These are phyloP conservation scores for Pestalotiopsis fici DNA, from an alignment of 2,329 filamentous ascomycete species.

Conservation along the genomic window DNA sequence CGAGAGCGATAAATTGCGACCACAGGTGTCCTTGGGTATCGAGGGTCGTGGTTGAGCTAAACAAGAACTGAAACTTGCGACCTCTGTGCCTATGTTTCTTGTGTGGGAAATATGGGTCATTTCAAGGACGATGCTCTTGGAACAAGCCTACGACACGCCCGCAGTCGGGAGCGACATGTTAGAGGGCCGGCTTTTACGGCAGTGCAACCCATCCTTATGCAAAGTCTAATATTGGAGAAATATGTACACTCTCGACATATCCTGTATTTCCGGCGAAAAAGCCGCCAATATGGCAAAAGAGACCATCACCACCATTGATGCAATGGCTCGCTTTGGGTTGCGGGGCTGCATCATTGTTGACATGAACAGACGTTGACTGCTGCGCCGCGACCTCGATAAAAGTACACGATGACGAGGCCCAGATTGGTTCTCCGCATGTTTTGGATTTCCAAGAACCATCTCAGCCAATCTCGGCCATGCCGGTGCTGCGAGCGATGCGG, in stretches of 20 bases:
- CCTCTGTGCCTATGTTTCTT: not conserved
- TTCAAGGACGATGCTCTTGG: not conserved
- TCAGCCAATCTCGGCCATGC: not conserved
- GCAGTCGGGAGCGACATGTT: not conserved
- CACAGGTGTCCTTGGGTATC: too few relatives aligned
- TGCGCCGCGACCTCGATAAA: not conserved
- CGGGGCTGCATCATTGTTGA: not conserved
- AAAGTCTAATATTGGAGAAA: not conserved
- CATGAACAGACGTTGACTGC: not conserved
- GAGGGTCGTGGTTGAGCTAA: too few relatives aligned
- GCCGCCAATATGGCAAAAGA: constrained; percentile 1
- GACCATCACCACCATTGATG: constrained; percentile 5
- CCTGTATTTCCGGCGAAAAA: not conserved
- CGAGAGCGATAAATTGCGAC: too few relatives aligned
- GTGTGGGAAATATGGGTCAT: not conserved
- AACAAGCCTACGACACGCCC: not conserved
- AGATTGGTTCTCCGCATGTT: not conserved
- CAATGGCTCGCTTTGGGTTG: not conserved
- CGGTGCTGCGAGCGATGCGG: not conserved
- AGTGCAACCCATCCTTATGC: not conserved
- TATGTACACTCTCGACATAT: not conserved
- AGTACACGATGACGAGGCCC: not conserved
- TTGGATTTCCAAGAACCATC: not conserved
- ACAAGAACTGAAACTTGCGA: too few relatives aligned
- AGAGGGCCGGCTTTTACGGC: not conserved